These are phyloP conservation scores for Phytophthora rubi DNA, from an alignment of 352 stramenopile genomes.

Conservation along the genomic window DNA sequence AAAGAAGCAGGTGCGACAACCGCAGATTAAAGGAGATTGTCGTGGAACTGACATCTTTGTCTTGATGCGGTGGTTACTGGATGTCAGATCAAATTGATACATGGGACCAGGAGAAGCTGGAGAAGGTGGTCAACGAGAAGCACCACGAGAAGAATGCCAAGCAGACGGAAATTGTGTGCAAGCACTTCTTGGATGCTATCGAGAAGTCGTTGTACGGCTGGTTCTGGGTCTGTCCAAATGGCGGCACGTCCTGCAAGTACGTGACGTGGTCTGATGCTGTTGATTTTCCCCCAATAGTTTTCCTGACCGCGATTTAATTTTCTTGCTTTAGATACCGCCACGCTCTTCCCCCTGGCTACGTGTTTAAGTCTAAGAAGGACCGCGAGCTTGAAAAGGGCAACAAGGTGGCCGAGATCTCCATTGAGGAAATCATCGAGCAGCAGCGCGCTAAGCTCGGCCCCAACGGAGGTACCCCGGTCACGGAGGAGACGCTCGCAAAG, in stretches of 20 bases:
- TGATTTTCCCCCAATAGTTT: not conserved
- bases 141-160: constrained; percentile 83
- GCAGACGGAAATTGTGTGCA: constrained; percentile 91
- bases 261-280: constrained; percentile 10
- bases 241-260: constrained; percentile 79
- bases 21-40: not conserved
- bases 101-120: constrained; percentile 91
- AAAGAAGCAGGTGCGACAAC: constrained; percentile 53
- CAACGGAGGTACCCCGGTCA: constrained; percentile 87
- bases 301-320: constrained; percentile 1
- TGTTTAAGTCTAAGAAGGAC: constrained; percentile 90
- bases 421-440: constrained; percentile 92
- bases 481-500: constrained; percentile 85
- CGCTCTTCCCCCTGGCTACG: constrained; percentile 86
- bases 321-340: constrained; percentile 65
- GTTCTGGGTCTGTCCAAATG: constrained; percentile 92
- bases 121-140: constrained; percentile 86
- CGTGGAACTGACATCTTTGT: not conserved
- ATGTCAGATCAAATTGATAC: constrained; percentile 78
- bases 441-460: constrained; percentile 88
- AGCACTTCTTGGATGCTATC: constrained; percentile 91
- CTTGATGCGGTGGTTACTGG: constrained; percentile 3
- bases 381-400: constrained; percentile 85
- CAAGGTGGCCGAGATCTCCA: constrained; percentile 86
- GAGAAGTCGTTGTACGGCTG: constrained; percentile 91